Conservation (phyloP, 2,329 filamentous ascomycete genomes). For the Akanthomyces uredinophilus region DNA sequence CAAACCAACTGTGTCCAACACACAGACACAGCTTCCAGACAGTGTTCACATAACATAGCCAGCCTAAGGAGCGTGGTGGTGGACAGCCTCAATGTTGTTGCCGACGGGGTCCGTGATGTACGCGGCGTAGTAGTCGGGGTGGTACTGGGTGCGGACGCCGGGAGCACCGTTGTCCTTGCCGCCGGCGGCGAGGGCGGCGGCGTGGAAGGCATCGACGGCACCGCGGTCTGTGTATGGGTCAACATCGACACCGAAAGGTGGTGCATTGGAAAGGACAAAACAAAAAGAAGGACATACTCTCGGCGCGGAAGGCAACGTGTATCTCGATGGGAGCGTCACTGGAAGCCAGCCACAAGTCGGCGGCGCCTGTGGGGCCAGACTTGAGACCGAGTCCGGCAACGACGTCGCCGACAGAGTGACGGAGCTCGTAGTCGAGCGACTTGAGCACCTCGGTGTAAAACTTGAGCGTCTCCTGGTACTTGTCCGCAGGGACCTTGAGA, state of each 20-base stretch:
- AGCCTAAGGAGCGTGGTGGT: not conserved
- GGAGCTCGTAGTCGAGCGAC: slow-evolving; percentile 32
- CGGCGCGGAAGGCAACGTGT: slow-evolving; percentile 29
- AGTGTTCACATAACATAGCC: not conserved
- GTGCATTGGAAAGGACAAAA: too few relatives aligned
- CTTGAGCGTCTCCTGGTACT: slow-evolving; percentile 25
- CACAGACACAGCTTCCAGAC: not conserved
- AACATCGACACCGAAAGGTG: too few relatives aligned
- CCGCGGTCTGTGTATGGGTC: slow-evolving; percentile 28
- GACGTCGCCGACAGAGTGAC: slow-evolving; percentile 23
- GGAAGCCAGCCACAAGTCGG: slow-evolving; percentile 11
- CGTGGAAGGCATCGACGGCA: slow-evolving; percentile 40
- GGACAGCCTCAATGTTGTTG: slow-evolving; percentile 47
- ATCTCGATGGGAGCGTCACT: slow-evolving; percentile 14
- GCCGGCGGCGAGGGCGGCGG: slow-evolving; percentile 36
- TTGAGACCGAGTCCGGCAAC: slow-evolving; percentile 29
- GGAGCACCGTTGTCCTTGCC: slow-evolving; percentile 45
- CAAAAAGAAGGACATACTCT: slow-evolving; percentile 16
- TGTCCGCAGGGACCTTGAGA: slow-evolving; percentile 25
- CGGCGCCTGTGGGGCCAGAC: slow-evolving; percentile 12
- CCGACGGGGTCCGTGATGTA: slow-evolving; percentile 46
- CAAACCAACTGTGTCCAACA: not conserved
- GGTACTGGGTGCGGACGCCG: slow-evolving; percentile 39
- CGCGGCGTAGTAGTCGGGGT: slow-evolving; percentile 43
- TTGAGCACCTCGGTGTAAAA: slow-evolving; percentile 33